These are phyloP conservation scores for Sequoia sempervirens DNA, from an alignment of 75 land plant species.

Conservation along the genomic window DNA sequence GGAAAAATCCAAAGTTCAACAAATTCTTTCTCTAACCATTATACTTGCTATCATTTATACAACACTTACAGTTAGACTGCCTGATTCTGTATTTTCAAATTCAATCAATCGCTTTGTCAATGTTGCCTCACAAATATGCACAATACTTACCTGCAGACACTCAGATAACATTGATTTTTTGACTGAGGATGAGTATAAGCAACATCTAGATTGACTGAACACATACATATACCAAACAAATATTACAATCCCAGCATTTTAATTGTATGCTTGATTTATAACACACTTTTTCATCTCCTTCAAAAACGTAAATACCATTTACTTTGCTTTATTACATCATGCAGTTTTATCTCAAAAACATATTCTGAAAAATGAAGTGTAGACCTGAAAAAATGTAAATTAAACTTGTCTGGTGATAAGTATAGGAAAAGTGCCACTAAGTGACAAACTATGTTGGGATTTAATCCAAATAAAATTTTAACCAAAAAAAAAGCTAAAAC, in stretches of 20 bases:
- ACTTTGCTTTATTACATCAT: background rate
- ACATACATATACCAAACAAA: background rate
- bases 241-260: background rate
- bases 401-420: background rate
- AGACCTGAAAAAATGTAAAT: background rate
- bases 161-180: background rate
- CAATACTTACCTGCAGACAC: slow-evolving; percentile 60
- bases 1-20: background rate
- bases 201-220: background rate
- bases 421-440: background rate
- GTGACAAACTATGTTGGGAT: background rate
- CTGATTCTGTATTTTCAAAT: slow-evolving; percentile 92
- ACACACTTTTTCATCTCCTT: background rate
- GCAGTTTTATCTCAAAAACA: background rate
- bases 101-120: slow-evolving; percentile 83
- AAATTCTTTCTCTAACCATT: background rate
- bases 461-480: background rate
- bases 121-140: slow-evolving; percentile 90
- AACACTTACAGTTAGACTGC: slow-evolving; percentile 73
- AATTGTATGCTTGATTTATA: background rate
- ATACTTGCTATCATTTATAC: background rate
- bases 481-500: background rate
- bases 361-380: background rate
- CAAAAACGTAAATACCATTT: background rate
- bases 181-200: background rate